These are phyloP conservation scores for Oemleria cerasiformis DNA, from an alignment of 306 rosid species.

Conservation along the genomic window DNA sequence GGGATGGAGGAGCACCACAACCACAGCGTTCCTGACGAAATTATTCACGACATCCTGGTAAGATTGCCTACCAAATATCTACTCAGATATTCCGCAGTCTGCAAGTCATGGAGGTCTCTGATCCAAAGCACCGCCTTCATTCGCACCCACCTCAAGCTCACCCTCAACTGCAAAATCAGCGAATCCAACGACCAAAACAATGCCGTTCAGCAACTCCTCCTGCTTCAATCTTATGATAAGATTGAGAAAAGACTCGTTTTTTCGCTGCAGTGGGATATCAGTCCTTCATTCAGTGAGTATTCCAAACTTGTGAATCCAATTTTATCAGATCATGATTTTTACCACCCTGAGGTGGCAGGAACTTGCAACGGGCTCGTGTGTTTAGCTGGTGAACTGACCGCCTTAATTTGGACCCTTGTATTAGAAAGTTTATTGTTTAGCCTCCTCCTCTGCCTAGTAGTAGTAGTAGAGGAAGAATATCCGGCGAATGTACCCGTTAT, in stretches of 20 bases:
- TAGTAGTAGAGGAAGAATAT: not conserved
- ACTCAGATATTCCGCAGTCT: not conserved
- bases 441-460: not conserved
- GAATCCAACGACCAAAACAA: not conserved
- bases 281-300: not conserved
- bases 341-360: not conserved
- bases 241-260: no score
- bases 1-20: not conserved
- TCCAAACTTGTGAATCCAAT: not conserved
- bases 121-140: not conserved
- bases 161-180: not conserved
- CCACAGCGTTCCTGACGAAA: not conserved
- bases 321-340: not conserved
- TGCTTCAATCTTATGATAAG: not conserved
- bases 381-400: not conserved
- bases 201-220: not conserved
- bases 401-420: not conserved
- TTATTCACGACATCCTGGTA: not conserved
- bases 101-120: not conserved
- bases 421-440: not conserved
- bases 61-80: not conserved
- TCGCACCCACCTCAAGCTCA: not conserved
- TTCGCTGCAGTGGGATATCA: not conserved
- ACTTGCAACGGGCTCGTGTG: not conserved
- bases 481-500: not conserved